Evolutionary conservation across 1,284 basidiomycete genomes (phyloP), one percentile per base, ranked within the genome.

Genomic region (Erythrobasidium hasegawianum): DNA sequence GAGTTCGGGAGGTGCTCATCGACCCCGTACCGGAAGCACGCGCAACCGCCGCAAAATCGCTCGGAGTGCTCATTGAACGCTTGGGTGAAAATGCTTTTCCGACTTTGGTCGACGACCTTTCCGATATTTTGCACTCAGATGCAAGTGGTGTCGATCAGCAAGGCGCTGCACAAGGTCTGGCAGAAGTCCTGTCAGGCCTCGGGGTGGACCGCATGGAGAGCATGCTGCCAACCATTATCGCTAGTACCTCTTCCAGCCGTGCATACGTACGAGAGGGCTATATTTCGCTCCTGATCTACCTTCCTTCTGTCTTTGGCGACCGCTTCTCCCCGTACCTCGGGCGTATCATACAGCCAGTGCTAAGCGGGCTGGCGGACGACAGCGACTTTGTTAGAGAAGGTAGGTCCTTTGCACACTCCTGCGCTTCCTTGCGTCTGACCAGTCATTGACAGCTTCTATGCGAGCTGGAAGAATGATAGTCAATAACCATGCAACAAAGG

Each of bases 381-480:
- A 93, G 95, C 72, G 96, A 98, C 80, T 92, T 88, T 74, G 81
- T 80, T 26, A 68, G 78, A 73, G 70, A 76, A 72, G 62, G 62
- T 65, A 22, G 39, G 61, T 8, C 1, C 16, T 68, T n/a, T 40
- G 13, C 7, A 8, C 16, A 55, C 16, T 45, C n/a, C 14, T 2
- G 39, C 8, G 5, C 9, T 27, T 22, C 14, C 16, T 9, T 8
- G 13, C 54, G 27, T 5, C 84, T 93, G 52, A 92, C 97, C 14
- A 18, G 70, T 18, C 45, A 3, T 18, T 49, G 22, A 40, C 56
- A 65, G 94, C 95, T 14, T 94, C 95, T 3, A 97, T 98, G 94
- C 86, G 91, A 41, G 95, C 96, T n/a, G 95, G 95, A 69, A 85
- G 95, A 72, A 98, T 98, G 94, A 89, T 98, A 72, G 91, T 98